Percentiles rank a stretch among this genome's conserved stretches.
phyloP scores from a whole-genome alignment of 768 basidiomycete species.

The Peribolospora kevripleyi region DNA sequence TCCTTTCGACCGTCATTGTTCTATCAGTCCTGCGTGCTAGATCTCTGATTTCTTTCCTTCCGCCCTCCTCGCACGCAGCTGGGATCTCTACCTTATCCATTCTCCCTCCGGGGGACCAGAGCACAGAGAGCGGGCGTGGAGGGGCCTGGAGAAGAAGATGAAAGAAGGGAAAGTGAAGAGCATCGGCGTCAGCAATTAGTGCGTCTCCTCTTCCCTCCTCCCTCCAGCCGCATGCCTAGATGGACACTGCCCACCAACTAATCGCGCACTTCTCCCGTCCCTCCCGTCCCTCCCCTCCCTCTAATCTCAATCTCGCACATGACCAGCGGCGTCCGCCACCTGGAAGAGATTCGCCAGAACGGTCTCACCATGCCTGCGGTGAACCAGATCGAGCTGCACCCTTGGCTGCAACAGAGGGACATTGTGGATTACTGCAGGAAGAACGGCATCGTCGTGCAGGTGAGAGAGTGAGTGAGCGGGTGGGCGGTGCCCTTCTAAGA shows the following conservation, averaged over 20 bases:
- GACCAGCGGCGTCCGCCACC: neutral
- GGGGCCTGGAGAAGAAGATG: slow-evolving; percentile 37
- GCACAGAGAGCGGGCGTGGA: slow-evolving; percentile 44
- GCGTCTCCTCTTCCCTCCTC: slow-evolving; percentile 13
- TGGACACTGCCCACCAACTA: too few species aligned
- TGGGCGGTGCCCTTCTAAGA: neutral
- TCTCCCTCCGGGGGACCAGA: slow-evolving; percentile 40
- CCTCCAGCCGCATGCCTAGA: too few species aligned
- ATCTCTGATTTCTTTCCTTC: neutral
- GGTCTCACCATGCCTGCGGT: slow-evolving; percentile 54
- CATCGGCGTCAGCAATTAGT: slow-evolving; percentile 74
- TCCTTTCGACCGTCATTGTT: too few species aligned
- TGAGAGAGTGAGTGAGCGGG: slow-evolving; percentile 1
- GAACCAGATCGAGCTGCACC: slow-evolving; percentile 46
- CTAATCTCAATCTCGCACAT: neutral
- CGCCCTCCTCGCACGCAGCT: slow-evolving; percentile 5
- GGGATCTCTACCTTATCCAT: slow-evolving; percentile 43
- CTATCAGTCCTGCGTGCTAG: too few species aligned
- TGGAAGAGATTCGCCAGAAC: slow-evolving; percentile 27
- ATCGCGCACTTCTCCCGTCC: too few species aligned
- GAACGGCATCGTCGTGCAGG: slow-evolving; percentile 8
- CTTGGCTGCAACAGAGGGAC: slow-evolving; percentile 12
- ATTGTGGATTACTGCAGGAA: slow-evolving; percentile 10
- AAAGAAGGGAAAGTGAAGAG: slow-evolving; percentile 38
- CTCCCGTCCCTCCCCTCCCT: neutral